These are phyloP conservation scores for Fusarium mangiferae DNA, from an alignment of 2,329 filamentous ascomycete species.

Conservation along the genomic window DNA sequence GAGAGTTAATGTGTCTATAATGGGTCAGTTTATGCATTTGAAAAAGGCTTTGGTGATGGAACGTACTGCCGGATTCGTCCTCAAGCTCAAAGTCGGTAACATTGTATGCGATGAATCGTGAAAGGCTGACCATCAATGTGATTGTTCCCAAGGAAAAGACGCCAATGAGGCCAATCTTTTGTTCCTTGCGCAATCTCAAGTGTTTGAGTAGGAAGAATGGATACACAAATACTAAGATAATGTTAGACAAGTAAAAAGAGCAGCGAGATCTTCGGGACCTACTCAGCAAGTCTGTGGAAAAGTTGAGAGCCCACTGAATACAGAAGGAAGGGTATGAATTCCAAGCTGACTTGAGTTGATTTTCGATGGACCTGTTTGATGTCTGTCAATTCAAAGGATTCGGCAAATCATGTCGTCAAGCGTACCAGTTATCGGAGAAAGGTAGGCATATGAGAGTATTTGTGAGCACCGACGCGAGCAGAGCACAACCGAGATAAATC, in stretches of 20 bases:
- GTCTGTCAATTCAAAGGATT: fast-evolving
- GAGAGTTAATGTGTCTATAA: neutral
- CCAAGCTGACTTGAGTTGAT: conserved; percentile 9
- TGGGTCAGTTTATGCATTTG: neutral
- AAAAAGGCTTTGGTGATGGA: fast-evolving
- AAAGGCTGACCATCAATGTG: neutral
- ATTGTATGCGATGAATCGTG: conserved; percentile 16
- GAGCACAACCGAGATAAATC: neutral
- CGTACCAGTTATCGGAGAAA: conserved; percentile 8
- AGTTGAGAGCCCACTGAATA: conserved; percentile 13
- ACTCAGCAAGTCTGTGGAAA: conserved; percentile 9
- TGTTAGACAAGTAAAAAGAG: neutral
- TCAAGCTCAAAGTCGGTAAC: conserved; percentile 15
- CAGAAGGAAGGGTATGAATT: conserved; percentile 13
- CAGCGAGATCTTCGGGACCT: neutral
- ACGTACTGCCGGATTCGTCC: conserved; percentile 13
- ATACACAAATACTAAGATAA: neutral
- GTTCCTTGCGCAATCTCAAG: neutral
- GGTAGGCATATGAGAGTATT: conserved; percentile 8
- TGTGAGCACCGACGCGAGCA: conserved; percentile 6
- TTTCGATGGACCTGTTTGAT: conserved; percentile 5
- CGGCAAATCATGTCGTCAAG: fast-evolving
- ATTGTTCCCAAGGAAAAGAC: conserved; percentile 16
- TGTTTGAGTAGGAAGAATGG: conserved; percentile 20
- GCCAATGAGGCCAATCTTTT: conserved; percentile 9